These are phyloP conservation scores for Inonotus obliquus DNA, from an alignment of 1,284 basidiomycete species.

Conservation along the genomic window DNA sequence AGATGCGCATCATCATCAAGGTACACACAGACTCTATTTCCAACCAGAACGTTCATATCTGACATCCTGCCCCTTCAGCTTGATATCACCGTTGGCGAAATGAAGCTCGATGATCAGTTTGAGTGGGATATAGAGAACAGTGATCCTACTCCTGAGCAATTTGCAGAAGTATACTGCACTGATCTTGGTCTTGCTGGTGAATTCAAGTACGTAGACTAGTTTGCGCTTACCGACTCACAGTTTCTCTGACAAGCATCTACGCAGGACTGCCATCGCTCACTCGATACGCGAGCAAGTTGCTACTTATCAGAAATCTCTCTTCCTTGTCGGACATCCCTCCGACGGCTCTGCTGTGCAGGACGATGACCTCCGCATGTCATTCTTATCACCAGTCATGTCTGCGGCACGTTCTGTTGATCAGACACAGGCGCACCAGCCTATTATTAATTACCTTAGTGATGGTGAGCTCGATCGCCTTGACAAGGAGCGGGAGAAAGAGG, in stretches of 20 bases:
- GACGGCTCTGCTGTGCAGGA: conserved; percentile 80
- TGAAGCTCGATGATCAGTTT: conserved; percentile 95
- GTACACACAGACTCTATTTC: conserved; percentile 35
- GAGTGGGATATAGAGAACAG: conserved; percentile 94
- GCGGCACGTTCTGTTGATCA: conserved; percentile 71
- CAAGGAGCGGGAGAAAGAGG: conserved; percentile 90
- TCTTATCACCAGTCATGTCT: conserved; percentile 76
- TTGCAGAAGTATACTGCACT: conserved; percentile 82
- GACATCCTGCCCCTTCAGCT: conserved; percentile 48
- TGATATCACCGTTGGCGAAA: conserved; percentile 91
- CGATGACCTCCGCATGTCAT: conserved; percentile 87
- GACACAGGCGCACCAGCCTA: conserved; percentile 79
- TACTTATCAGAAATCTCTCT: conserved; percentile 88
- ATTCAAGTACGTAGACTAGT: conserved; percentile 64
- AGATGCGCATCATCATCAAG: conserved; percentile 89
- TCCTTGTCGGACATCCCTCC: conserved; percentile 84
- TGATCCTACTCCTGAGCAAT: conserved; percentile 83
- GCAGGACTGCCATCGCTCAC: conserved; percentile 90
- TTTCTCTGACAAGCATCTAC: conserved; percentile 18
- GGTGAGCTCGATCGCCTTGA: conserved; percentile 87
- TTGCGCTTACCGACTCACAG: neutral
- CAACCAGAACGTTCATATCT: conserved; percentile 5
- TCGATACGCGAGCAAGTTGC: conserved; percentile 95
- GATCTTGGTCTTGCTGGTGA: conserved; percentile 92
- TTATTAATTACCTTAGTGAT: conserved; percentile 84